Evolutionary conservation across 108 stramenopile genomes (phyloP).

Genomic region (Cyclostephanos invisitatus): DNA sequence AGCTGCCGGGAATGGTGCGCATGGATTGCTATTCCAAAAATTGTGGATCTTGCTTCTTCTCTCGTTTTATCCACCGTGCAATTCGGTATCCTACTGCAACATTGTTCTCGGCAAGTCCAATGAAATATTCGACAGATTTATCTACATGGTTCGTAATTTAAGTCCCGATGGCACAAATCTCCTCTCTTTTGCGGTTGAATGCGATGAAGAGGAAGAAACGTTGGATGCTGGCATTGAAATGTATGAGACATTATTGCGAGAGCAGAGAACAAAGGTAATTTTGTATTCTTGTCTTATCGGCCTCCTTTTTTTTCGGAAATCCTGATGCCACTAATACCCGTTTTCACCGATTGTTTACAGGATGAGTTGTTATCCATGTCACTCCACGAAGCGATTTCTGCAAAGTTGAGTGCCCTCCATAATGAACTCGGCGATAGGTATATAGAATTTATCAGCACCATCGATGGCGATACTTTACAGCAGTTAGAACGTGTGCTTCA

Average conservation of each 20-base stretch:
- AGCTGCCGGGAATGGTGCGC: slow-evolving; percentile 38
- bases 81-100: slow-evolving; percentile 1
- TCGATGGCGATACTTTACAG: not conserved
- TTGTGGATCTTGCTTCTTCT: slow-evolving; percentile 43
- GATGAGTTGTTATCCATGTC: slow-evolving; percentile 9
- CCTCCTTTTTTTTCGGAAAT: not conserved
- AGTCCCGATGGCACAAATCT: slow-evolving; percentile 29
- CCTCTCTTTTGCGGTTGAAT: slow-evolving; percentile 35
- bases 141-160: slow-evolving; percentile 21
- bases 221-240: slow-evolving; percentile 13
- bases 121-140: slow-evolving; percentile 24
- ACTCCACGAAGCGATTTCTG: slow-evolving; percentile 11
- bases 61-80: slow-evolving; percentile 39
- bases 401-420: slow-evolving; percentile 19
- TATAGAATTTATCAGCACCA: slow-evolving; percentile 16
- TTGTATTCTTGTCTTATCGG: not conserved
- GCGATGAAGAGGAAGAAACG: slow-evolving; percentile 38
- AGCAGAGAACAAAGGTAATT: slow-evolving; percentile 18
- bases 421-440: slow-evolving; percentile 19
- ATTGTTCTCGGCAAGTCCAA: slow-evolving; percentile 22
- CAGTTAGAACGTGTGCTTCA: slow-evolving; percentile 4
- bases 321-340: not conserved
- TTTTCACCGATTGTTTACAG: slow-evolving; percentile 1
- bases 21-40: slow-evolving; percentile 39
- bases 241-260: slow-evolving; percentile 17